These are phyloP conservation scores for Cladophialophora psammophila DNA, from an alignment of 2,329 filamentous ascomycete genomes.

Conservation along the genomic window DNA sequence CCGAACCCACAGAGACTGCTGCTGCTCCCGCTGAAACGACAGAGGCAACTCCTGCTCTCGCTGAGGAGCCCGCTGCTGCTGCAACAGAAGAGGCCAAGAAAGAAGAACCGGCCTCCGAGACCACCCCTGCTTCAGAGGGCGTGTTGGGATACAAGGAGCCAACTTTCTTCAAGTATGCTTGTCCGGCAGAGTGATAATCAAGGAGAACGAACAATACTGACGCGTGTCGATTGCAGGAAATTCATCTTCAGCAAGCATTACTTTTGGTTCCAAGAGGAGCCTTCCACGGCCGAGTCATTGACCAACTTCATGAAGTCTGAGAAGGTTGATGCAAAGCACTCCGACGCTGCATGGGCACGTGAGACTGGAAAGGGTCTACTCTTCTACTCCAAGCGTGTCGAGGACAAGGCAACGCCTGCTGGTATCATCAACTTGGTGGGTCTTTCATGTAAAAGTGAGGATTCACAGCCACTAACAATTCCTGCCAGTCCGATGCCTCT, in stretches of 20 bases:
- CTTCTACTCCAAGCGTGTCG: slow-evolving; percentile 83
- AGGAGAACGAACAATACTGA: not conserved
- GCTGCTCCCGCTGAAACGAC: slow-evolving; percentile 38
- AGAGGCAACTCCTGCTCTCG: slow-evolving; percentile 39
- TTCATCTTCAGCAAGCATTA: slow-evolving; percentile 91
- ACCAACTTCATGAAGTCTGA: slow-evolving; percentile 82
- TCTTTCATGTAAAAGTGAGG: slow-evolving; percentile 20
- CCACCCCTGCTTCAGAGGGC: slow-evolving; percentile 80
- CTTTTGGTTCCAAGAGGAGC: slow-evolving; percentile 83
- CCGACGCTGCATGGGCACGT: slow-evolving; percentile 85
- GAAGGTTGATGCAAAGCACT: slow-evolving; percentile 78
- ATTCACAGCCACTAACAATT: slow-evolving; percentile 21
- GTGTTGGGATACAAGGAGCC: slow-evolving; percentile 88
- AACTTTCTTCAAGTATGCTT: slow-evolving; percentile 84
- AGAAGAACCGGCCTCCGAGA: slow-evolving; percentile 54
- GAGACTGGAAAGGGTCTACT: slow-evolving; percentile 95
- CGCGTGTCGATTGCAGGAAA: slow-evolving; percentile 65
- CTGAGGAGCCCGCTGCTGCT: slow-evolving; percentile 45
- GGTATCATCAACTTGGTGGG: slow-evolving; percentile 87
- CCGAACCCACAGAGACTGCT: slow-evolving; percentile 39
- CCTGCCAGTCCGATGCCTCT: slow-evolving; percentile 65
- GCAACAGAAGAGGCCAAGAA: slow-evolving; percentile 54
- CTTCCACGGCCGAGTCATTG: slow-evolving; percentile 77
- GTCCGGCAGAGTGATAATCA: slow-evolving; percentile 38
- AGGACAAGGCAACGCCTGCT: slow-evolving; percentile 80